Evolutionary conservation across 176 grass and related monocot genomes (phyloP).

Genomic region (Carex myosuroides): DNA sequence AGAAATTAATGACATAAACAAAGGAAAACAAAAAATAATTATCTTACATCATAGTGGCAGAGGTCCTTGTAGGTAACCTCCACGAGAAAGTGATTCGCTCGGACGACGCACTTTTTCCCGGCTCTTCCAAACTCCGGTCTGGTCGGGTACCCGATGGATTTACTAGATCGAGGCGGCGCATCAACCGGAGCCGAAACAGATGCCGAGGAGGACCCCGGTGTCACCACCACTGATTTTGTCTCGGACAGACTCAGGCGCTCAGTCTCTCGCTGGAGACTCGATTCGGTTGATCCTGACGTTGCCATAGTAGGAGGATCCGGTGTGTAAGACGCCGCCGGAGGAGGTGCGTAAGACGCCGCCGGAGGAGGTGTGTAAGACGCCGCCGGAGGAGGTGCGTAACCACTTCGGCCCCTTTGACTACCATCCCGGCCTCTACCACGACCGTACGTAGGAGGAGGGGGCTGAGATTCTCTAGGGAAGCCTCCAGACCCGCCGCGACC

Average conservation of each 20-base stretch:
- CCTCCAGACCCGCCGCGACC: not conserved
- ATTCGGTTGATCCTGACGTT: not conserved
- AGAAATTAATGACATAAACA: too few species aligned
- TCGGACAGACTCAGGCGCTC: not conserved
- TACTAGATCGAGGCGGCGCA: slow-evolving; percentile 33
- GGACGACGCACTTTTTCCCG: slow-evolving; percentile 24
- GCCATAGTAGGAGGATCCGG: not conserved
- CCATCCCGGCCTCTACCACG: not conserved
- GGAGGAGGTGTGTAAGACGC: too few species aligned
- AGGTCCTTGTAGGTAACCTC: slow-evolving; percentile 31
- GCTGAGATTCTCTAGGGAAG: not conserved
- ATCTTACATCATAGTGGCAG: slow-evolving; percentile 46
- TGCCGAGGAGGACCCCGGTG: not conserved
- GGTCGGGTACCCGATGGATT: slow-evolving; percentile 20
- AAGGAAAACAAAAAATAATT: not conserved
- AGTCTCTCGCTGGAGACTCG: slow-evolving; percentile 5
- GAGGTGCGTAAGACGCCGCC: too few species aligned
- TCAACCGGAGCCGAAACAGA: not conserved
- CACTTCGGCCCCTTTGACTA: not conserved
- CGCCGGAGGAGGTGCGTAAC: not conserved
- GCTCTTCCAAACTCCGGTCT: slow-evolving; percentile 31
- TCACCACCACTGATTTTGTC: not conserved
- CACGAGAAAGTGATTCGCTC: slow-evolving; percentile 63
- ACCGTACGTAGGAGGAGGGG: not conserved
- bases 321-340: too few species aligned